A percentile compares a stretch with the other conserved stretches of the same genome.
These are phyloP conservation scores for Pezicula carpinea DNA, from an alignment of 2,329 filamentous ascomycete species.

Conservation along the genomic window DNA sequence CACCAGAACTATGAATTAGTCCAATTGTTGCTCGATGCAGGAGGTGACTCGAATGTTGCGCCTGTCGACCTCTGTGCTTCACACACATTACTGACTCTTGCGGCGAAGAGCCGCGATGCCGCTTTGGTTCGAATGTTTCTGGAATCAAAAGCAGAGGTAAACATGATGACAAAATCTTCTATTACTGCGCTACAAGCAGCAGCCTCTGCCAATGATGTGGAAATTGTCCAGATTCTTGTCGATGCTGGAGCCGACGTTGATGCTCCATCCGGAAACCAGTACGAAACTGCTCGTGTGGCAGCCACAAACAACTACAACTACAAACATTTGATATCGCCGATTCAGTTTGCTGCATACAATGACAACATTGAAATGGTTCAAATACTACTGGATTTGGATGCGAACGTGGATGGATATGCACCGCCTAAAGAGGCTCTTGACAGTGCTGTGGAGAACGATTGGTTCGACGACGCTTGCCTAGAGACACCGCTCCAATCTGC, in stretches of 20 bases:
- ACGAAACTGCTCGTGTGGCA: constrained; percentile 5
- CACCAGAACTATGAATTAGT: constrained; percentile 10
- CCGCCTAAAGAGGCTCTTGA: not conserved
- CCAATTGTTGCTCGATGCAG: constrained; percentile 11
- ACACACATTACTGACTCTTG: constrained; percentile 6
- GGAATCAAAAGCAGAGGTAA: constrained; percentile 6
- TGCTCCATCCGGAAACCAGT: constrained; percentile 5
- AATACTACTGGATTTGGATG: constrained; percentile 9
- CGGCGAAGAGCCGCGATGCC: constrained; percentile 4
- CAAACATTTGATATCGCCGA: no score
- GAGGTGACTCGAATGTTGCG: constrained; percentile 7
- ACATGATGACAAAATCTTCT: constrained; percentile 4
- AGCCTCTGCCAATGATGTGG: constrained; percentile 3
- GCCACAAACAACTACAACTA: constrained; percentile 1
- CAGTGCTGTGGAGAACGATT: constrained; percentile 1
- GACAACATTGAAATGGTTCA: constrained; percentile 11
- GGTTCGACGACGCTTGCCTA: constrained; percentile 7
- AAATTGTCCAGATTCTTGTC: constrained; percentile 37
- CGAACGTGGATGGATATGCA: constrained; percentile 9
- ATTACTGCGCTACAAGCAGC: constrained; percentile 11
- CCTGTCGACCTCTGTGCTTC: not conserved
- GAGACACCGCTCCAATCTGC: not conserved
- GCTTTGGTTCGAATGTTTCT: constrained; percentile 9
- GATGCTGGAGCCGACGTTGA: constrained; percentile 41
- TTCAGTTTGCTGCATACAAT: constrained; percentile 10